Conservation (phyloP, 148 eudicot species). For the Chenopodium suecicum region DNA sequence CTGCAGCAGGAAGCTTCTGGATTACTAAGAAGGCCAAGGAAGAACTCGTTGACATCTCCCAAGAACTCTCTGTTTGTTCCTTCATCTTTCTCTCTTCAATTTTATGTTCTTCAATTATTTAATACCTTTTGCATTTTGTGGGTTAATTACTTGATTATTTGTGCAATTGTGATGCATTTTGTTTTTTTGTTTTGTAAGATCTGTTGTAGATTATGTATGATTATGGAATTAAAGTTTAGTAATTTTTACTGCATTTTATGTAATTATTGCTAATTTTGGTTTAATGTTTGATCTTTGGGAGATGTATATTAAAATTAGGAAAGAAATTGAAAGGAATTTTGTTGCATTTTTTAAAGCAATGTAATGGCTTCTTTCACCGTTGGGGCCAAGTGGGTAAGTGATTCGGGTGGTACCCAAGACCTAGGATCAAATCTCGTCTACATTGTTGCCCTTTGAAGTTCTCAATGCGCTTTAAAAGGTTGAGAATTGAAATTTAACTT, state of each 20-base stretch:
- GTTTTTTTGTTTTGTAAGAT: not conserved
- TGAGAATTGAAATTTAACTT: not conserved
- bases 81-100: not conserved
- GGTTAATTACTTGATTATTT: not conserved
- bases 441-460: too few relatives aligned
- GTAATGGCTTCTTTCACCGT: not conserved
- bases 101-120: not conserved
- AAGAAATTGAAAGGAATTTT: not conserved
- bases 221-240: not conserved
- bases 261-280: not conserved
- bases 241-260: not conserved
- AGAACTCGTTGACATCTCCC: constrained; percentile 64
- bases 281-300: not conserved
- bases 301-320: not conserved
- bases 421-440: too few relatives aligned
- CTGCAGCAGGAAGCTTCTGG: constrained; percentile 71
- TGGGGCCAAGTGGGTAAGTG: too few relatives aligned
- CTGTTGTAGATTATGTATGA: not conserved
- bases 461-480: too few relatives aligned
- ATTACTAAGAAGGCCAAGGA: constrained; percentile 83
- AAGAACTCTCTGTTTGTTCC: constrained; percentile 60
- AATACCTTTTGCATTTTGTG: not conserved
- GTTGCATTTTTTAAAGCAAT: not conserved
- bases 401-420: too few relatives aligned
- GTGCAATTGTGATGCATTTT: not conserved